Base-by-base conservation (phyloP, 768 basidiomycete genomes). In the Tricholoma bakamatsutake region DNA sequence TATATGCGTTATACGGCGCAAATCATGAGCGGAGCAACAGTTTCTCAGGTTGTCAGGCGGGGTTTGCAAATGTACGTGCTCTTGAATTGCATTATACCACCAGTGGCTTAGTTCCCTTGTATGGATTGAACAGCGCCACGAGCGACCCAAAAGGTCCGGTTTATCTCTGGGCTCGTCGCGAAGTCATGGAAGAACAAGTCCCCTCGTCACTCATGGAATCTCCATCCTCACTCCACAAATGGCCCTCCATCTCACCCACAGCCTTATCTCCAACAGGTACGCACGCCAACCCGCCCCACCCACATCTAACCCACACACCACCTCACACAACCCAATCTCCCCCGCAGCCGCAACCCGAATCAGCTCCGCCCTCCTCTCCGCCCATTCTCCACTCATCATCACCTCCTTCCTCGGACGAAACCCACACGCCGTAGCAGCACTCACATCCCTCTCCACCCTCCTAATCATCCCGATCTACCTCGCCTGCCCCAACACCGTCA, bases 111-210 rank as follows among this genome's bases (percentile, higher is more conserved):
- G 53, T 85, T 84, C n/a, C n/a, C n/a, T n/a, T n/a, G n/a, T n/a
- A n/a, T n/a, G 83, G 45, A 30, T 8, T 31, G 18, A 79, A 31
- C 43, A 88, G 85, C 59, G 85, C 87, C 4, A 80, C 69, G n/a
- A 86, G 84, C 52, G 79, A 82, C 28, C 88, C 88, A 0, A 83
- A 80, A 63, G 87, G 88, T 0, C 88, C 88, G 0, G 85, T 86
- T 1, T 88, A 90, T 64, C 72, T 88, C 7, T 88, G 85, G 83
- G 85, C 79, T 11, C 76, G 84, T 13, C 76, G 88, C n/a, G 88
- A 89, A 63, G 76, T 78, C 0, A 82, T 83, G 74, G 87, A 89
- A 61, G 77, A 86, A 64, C 81, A 85, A 62, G 66, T 87, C 0
- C 73, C 80, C 18, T 57, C 69, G 4, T 58, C 67, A 4, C 55